Percentiles rank a stretch among this genome's conserved stretches.
Conservation (phyloP, 306 rosid genomes). For the Cyamopsis tetragonoloba region DNA sequence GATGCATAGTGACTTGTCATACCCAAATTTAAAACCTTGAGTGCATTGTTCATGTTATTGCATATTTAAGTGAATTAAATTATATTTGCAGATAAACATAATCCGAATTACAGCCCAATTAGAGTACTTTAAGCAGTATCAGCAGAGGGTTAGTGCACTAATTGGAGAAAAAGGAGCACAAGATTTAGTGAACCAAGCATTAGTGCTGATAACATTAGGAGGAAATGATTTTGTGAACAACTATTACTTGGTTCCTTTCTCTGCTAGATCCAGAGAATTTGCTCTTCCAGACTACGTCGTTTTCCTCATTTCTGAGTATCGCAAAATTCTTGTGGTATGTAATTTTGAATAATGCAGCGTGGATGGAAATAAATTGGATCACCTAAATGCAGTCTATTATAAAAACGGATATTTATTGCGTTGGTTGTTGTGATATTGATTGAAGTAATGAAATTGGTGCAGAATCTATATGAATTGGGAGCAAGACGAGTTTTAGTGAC, state of each 20-base stretch:
- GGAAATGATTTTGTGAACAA: conserved; percentile 85
- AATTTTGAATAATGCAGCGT: too few species aligned
- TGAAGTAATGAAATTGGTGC: not conserved
- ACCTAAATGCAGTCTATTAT: not conserved
- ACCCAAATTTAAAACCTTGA: too few species aligned
- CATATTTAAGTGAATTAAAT: too few species aligned
- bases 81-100: conserved; percentile 48
- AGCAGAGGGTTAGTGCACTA: conserved; percentile 42
- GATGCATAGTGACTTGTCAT: too few species aligned
- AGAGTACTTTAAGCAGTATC: conserved; percentile 53
- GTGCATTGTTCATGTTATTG: too few species aligned
- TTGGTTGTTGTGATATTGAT: too few species aligned
- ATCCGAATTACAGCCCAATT: conserved; percentile 50
- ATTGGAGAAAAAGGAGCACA: conserved; percentile 41
- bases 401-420: not conserved
- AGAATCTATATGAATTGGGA: conserved; percentile 59
- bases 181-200: conserved; percentile 48
- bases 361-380: conserved; percentile 5
- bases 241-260: conserved; percentile 67
- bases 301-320: conserved; percentile 63
- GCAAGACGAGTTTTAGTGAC: conserved; percentile 55
- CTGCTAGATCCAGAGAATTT: conserved; percentile 69
- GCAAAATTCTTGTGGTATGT: conserved; percentile 55
- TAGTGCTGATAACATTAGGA: conserved; percentile 65
- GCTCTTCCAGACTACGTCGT: conserved; percentile 65